A percentile compares a stretch with the other conserved stretches of the same genome.
phyloP scores from a whole-genome alignment of 768 basidiomycete species.

The Calocera viscosa region DNA sequence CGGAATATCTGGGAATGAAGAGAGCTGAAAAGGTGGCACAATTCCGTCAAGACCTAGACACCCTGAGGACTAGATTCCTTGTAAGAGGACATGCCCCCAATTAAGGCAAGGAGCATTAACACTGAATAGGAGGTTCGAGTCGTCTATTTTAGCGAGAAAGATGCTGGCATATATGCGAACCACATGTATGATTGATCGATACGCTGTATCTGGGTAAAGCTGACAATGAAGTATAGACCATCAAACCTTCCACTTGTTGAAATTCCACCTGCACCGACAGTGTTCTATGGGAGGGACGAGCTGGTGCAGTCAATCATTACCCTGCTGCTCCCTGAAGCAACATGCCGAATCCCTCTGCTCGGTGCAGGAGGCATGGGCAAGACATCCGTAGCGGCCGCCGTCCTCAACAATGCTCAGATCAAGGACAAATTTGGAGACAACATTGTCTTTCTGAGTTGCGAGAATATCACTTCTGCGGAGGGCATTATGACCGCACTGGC shows the following conservation, averaged over 20 bases:
- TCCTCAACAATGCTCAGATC: background rate
- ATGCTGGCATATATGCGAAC: too few species aligned
- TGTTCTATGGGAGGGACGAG: background rate
- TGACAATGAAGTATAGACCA: too few species aligned
- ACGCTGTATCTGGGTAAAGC: too few species aligned
- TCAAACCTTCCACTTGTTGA: background rate
- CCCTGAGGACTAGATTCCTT: too few species aligned
- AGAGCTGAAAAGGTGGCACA: too few species aligned
- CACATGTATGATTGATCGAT: too few species aligned
- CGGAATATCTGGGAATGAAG: too few species aligned
- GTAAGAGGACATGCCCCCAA: too few species aligned
- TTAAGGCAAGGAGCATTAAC: too few species aligned
- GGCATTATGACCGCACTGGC: background rate
- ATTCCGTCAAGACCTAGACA: too few species aligned
- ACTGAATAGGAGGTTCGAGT: too few species aligned
- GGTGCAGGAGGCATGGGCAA: background rate
- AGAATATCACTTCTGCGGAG: background rate
- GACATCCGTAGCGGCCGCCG: background rate
- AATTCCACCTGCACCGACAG: background rate
- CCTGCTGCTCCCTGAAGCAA: background rate
- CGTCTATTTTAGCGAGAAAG: too few species aligned
- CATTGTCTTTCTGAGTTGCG: background rate
- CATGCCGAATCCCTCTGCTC: background rate
- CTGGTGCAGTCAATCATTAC: background rate
- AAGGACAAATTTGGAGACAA: background rate